Base-by-base conservation (phyloP, 2,329 filamentous ascomycete genomes). In the Chrysosporium queenslandicum region DNA sequence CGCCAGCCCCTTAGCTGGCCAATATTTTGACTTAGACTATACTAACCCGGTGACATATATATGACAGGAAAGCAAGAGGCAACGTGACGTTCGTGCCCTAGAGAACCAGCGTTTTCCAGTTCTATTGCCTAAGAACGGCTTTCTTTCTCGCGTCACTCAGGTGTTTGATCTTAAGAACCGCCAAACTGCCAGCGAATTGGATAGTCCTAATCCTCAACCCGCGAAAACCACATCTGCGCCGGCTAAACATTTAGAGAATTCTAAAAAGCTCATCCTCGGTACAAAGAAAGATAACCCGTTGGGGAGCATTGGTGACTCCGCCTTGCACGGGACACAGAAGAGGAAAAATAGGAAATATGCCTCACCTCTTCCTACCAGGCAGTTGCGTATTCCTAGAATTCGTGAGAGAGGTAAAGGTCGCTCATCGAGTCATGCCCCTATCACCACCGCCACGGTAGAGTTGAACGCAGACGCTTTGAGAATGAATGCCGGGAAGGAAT, bases 391-490 rank as follows among this genome's bases (percentile, higher is more conserved):
- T 14, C 18, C 55, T 3, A 57, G 53, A 40, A 21, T 46, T 42
- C 53, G 49, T 12, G 27, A 16, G 25, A 47, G 46, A n/a, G 4
- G n/a, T 14, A 37, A 46, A 12, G 39, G 49, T 6, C 55, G 57
- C 5, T 53, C 42, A 16, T 30, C 52, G 2, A 46, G 43, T 2
- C 43, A 42, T 29, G 36, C 50, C 32, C 52, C 55, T 32, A 43
- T 57, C 23, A 57, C 57, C 2, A 53, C 43, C 14, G 57, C 57
- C 6, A 53, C 36, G 5, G 37, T 58, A 14, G 43, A 55, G n/a
- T 27, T 57, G 27, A 52, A 16, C 8, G 46, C 45, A 20, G 55
- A 57, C 41, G 43, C 52, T 16, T 29, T 54, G n/a, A 57, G 54
- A 23, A 55, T 53, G 14, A 42, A 53, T 16, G 23, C 29, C 27